A percentile compares a stretch with the other conserved stretches of the same genome.
Conservation (phyloP, 495 filamentous ascomycete species). For the Ascodesmis nigricans region DNA sequence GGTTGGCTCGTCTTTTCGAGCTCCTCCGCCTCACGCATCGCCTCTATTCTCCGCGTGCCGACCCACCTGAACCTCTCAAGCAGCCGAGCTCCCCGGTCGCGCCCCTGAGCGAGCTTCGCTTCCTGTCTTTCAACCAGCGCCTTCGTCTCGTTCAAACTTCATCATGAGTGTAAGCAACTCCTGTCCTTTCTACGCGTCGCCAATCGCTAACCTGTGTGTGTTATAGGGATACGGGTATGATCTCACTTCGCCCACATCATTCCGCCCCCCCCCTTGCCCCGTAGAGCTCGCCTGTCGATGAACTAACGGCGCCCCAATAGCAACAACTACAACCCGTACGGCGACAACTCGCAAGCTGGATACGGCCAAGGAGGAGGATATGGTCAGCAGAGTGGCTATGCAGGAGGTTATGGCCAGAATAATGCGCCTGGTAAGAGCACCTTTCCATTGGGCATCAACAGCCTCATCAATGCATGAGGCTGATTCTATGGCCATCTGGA, state of each 20-base stretch:
- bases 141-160: slow-evolving; percentile 1
- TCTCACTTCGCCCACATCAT: too few species aligned
- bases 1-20: too few species aligned
- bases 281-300: too few species aligned
- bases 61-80: too few species aligned
- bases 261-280: too few species aligned
- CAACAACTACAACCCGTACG: slow-evolving; percentile 17
- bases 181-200: slow-evolving; percentile 7
- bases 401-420: slow-evolving; percentile 22
- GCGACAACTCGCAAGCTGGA: slow-evolving; percentile 12
- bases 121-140: background rate
- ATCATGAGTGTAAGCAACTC: background rate
- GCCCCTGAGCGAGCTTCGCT: too few species aligned
- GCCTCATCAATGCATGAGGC: slow-evolving; percentile 17
- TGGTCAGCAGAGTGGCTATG: slow-evolving; percentile 23
- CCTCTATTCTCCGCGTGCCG: too few species aligned
- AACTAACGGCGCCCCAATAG: too few species aligned
- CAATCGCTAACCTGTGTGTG: slow-evolving; percentile 7
- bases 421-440: slow-evolving; percentile 24
- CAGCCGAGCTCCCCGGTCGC: too few species aligned
- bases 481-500: slow-evolving; percentile 2
- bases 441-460: background rate
- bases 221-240: too few species aligned
- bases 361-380: slow-evolving; percentile 21
- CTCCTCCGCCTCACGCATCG: too few species aligned